Base-by-base conservation (phyloP, 78 protist genomes). In the Dictyostelium capitatum region DNA sequence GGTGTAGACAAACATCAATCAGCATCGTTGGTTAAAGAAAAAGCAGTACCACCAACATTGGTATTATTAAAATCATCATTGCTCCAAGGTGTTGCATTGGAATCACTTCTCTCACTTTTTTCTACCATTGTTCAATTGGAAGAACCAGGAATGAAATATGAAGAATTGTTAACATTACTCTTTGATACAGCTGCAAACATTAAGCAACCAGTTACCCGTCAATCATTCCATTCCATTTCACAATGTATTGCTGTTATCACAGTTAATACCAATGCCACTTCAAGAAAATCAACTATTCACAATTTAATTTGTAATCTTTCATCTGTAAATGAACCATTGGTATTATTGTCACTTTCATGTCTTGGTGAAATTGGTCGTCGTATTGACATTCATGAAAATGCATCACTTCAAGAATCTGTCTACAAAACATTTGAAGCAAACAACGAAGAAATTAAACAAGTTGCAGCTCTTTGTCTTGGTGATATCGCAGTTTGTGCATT, bases 301-400 rank as follows among this genome's bases (percentile, higher is more conserved):
- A 47, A 50, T 11, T 53, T 92, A 43, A 80, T 94, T 20, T 51
- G 41, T 28, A 83, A 84, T 30, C 47, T 91, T 12, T 20, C 69
- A 14, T 32, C 69, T 12, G 19, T 30, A 50, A 50, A 95, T 43
- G 95, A 83, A 8, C 32, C 87, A 73, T 20, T 23, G 37, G 70
- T 23, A 47, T 32, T 97, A 59, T 20, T 97, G 9, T 96, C 98
- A 23, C 83, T 98, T 30, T 32, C 92, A 12, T 81, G 95, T 67
- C 19, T 98, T 8, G 99, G 99, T 28, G 99, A 98, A 92, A 96
- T 97, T 25, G 99, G 99, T 53, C 79, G 83, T 41, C 70, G 56
- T 43, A 4, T 12, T 47, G 97, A 97, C 65, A 74, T 98, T 46
- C n/a, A 81, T n/a, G 23, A 41, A 6, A 37, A 19, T 89, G 32